phyloP scores from a whole-genome alignment of 257 asterid species.

The Capsicum baccatum region DNA sequence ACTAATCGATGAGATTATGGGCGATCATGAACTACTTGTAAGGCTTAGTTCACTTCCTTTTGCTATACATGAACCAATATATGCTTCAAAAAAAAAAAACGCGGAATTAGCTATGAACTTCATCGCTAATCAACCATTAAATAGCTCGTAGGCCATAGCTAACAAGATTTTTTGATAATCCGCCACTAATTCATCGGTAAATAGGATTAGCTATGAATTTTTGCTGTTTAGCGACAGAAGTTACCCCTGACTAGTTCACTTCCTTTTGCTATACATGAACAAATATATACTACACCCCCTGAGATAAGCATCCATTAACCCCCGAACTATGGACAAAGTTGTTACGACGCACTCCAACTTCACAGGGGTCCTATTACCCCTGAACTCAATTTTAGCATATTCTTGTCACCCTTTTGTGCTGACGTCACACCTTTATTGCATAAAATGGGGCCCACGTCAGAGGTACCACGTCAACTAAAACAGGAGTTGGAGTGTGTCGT shows the following conservation, averaged over 20 bases:
- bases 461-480: too few relatives aligned
- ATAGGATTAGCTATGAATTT: neutral
- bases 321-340: too few relatives aligned
- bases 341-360: too few relatives aligned
- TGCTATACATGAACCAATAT: neutral
- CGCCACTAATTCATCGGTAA: neutral
- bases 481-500: too few relatives aligned
- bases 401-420: too few relatives aligned
- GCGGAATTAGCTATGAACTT: neutral
- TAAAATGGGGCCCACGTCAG: too few relatives aligned
- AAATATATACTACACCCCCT: too few relatives aligned
- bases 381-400: too few relatives aligned
- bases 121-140: neutral
- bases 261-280: neutral
- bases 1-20: slow-evolving; percentile 89
- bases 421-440: too few relatives aligned
- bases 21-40: slow-evolving; percentile 87
- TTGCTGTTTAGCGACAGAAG: neutral
- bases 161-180: neutral
- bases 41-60: slow-evolving; percentile 36
- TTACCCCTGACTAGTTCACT: neutral
- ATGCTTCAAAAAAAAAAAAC: too few relatives aligned
- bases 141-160: neutral
- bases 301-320: too few relatives aligned
- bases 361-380: too few relatives aligned